These are phyloP conservation scores for Lactarius hengduanensis DNA, from an alignment of 768 basidiomycete genomes.

Conservation along the genomic window DNA sequence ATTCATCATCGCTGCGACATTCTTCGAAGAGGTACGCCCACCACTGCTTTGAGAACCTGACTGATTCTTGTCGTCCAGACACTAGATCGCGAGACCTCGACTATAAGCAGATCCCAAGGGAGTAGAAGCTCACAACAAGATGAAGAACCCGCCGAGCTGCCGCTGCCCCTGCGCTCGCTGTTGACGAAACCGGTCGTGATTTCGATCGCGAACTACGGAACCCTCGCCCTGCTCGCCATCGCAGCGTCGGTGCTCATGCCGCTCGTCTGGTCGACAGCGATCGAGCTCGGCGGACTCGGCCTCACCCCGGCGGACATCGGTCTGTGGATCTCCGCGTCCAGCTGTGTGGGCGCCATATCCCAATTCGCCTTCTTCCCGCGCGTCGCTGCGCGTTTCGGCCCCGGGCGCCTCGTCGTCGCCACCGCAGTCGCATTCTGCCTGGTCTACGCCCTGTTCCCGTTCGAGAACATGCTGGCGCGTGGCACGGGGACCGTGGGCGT, in stretches of 20 bases:
- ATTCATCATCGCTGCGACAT: background rate
- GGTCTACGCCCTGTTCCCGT: slow-evolving; percentile 32
- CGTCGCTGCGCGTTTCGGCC: background rate
- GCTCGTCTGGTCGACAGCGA: background rate
- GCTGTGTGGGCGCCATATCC: background rate
- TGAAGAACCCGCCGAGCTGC: background rate
- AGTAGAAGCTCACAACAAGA: background rate
- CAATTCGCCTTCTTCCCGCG: background rate
- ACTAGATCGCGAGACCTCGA: background rate
- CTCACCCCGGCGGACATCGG: background rate
- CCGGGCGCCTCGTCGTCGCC: background rate
- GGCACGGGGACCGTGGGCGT: background rate
- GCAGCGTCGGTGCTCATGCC: background rate
- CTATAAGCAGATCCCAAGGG: background rate
- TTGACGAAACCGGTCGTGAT: background rate
- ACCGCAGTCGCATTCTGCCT: background rate
- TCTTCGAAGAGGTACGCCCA: background rate
- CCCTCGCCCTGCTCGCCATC: background rate
- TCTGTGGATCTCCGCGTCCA: background rate
- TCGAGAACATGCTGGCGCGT: slow-evolving; percentile 8
- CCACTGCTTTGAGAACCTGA: background rate
- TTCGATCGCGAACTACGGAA: background rate
- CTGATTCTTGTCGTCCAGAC: background rate
- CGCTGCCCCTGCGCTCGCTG: background rate
- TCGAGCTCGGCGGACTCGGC: background rate